These are phyloP conservation scores for Solanum aculeatissimum DNA, from an alignment of 305 asterid genomes.

Conservation along the genomic window DNA sequence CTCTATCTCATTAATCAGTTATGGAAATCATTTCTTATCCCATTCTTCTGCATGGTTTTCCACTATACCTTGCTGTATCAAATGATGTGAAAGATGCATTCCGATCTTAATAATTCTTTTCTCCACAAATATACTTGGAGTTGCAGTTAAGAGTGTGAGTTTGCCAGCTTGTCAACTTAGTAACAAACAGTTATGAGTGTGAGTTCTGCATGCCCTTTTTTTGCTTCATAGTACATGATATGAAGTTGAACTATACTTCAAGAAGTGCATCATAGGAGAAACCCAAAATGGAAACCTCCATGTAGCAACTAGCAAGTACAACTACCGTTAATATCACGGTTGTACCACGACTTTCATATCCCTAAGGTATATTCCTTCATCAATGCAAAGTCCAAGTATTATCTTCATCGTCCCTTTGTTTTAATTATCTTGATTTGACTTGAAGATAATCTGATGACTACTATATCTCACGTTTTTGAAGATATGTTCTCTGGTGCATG, in stretches of 20 bases:
- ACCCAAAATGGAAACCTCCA: background rate
- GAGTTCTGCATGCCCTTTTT: background rate
- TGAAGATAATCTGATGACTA: background rate
- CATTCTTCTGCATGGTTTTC: background rate
- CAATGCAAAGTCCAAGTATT: background rate
- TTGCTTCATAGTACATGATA: background rate
- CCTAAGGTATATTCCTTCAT: background rate
- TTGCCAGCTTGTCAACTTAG: background rate
- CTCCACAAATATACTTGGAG: background rate
- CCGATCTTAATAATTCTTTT: background rate
- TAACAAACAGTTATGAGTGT: background rate
- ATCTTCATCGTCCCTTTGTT: background rate
- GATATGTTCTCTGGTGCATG: background rate
- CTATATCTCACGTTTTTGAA: background rate
- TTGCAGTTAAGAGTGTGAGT: background rate
- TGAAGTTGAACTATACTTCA: background rate
- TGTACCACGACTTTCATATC: background rate
- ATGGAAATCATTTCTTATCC: background rate
- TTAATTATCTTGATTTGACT: background rate
- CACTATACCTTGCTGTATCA: background rate
- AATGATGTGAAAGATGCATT: background rate
- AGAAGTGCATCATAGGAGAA: background rate
- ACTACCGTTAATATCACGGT: background rate
- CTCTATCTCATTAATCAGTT: background rate
- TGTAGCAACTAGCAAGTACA: background rate